phyloP scores from a whole-genome alignment of 176 grass and related monocot genomes.

The Chrysopogon serrulatus region DNA sequence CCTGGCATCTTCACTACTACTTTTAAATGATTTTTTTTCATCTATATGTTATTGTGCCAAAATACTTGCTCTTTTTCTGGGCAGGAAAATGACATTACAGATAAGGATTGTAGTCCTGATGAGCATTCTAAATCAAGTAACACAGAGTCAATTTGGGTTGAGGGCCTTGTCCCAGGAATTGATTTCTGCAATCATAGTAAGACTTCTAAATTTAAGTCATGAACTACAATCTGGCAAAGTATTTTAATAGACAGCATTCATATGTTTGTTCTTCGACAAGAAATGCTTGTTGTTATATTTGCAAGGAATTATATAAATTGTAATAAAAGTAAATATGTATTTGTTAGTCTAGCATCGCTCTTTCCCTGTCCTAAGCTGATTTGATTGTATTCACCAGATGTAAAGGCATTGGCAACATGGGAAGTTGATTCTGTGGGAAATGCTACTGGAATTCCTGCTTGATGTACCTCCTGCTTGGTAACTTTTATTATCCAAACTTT shows the following conservation, averaged over 20 bases:
- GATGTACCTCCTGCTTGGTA: slow-evolving; percentile 96
- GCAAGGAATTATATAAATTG: not conserved
- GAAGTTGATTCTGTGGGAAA: slow-evolving; percentile 77
- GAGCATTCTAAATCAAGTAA: slow-evolving; percentile 35
- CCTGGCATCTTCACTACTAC: not conserved
- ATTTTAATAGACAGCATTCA: not conserved
- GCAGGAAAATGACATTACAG: slow-evolving; percentile 47
- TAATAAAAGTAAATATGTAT: not conserved
- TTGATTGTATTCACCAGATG: slow-evolving; percentile 43
- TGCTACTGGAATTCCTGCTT: slow-evolving; percentile 57
- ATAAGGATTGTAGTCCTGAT: slow-evolving; percentile 34
- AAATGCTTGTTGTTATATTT: not conserved
- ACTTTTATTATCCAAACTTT: slow-evolving; percentile 14
- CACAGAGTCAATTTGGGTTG: slow-evolving; percentile 74
- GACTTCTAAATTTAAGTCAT: not conserved
- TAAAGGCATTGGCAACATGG: slow-evolving; percentile 73
- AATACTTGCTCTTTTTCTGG: not conserved
- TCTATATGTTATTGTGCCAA: not conserved
- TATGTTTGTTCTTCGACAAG: not conserved
- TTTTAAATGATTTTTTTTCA: not conserved
- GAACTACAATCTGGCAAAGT: not conserved
- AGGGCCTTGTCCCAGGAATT: slow-evolving; percentile 87
- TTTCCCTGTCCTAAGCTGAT: not conserved
- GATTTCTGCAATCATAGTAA: slow-evolving; percentile 98
- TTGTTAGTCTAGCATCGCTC: not conserved